Evolutionary conservation across 1,284 basidiomycete species (phyloP).

Genomic region (Naganishia albida): DNA sequence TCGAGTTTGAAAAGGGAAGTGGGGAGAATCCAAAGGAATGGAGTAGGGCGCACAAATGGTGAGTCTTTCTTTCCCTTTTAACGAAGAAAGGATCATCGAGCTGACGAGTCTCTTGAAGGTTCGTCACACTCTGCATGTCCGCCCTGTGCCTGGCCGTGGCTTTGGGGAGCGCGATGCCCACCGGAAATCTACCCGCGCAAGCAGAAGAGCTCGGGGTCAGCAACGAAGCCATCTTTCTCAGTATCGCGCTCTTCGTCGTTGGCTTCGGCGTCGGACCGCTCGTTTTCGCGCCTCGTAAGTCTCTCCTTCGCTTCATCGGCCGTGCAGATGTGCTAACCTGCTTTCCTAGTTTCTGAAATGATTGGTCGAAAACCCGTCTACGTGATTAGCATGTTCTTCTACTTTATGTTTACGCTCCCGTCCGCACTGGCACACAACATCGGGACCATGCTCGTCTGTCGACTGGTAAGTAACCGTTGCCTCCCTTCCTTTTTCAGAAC

Average conservation of each 20-base stretch:
- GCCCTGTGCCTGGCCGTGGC: slow-evolving; percentile 45
- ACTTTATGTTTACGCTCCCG: slow-evolving; percentile 52
- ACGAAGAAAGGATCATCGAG: no score
- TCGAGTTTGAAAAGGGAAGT: slow-evolving; percentile 40
- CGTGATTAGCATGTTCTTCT: slow-evolving; percentile 52
- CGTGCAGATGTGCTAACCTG: slow-evolving; percentile 28
- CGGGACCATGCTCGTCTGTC: slow-evolving; percentile 55
- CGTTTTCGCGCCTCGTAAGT: slow-evolving; percentile 51
- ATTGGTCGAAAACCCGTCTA: slow-evolving; percentile 53
- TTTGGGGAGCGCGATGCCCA: slow-evolving; percentile 56
- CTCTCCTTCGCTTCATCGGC: neutral
- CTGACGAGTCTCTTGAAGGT: slow-evolving; percentile 34
- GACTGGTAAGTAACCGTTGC: slow-evolving; percentile 40
- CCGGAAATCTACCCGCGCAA: slow-evolving; percentile 52
- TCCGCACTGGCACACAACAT: slow-evolving; percentile 55
- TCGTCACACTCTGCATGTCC: slow-evolving; percentile 41
- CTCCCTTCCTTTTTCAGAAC: neutral
- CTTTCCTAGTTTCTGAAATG: slow-evolving; percentile 47
- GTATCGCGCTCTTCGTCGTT: slow-evolving; percentile 56
- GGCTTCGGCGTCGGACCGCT: slow-evolving; percentile 55
- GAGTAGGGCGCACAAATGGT: slow-evolving; percentile 43
- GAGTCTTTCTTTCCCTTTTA: slow-evolving; percentile 19
- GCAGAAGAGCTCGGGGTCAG: slow-evolving; percentile 50
- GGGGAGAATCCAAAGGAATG: slow-evolving; percentile 45
- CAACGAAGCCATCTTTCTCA: slow-evolving; percentile 51